phyloP scores from a whole-genome alignment of 257 asterid species.

The Solanum clarkiae region DNA sequence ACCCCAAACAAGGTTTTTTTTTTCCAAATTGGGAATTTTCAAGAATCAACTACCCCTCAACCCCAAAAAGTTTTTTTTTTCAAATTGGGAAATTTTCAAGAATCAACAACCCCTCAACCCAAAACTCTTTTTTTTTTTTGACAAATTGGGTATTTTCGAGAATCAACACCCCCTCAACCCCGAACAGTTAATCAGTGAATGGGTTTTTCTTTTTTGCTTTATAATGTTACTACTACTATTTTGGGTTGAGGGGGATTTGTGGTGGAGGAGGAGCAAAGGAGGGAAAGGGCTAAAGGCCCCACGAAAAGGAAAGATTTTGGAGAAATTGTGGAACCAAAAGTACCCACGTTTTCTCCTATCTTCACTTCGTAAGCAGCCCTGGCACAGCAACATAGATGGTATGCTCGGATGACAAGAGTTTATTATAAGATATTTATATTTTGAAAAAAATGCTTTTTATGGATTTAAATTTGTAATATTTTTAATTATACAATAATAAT shows the following conservation, averaged over 20 bases:
- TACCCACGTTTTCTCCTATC: neutral
- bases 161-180: neutral
- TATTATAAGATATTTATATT: no score
- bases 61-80: neutral
- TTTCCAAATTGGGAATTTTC: neutral
- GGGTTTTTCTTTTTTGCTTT: neutral
- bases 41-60: neutral
- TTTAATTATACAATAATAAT: no score
- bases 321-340: neutral
- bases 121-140: neutral
- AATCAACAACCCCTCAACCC: neutral
- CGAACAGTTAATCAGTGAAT: neutral
- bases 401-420: accelerated
- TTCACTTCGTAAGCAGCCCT: neutral
- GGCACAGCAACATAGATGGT: neutral
- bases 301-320: neutral
- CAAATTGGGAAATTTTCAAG: neutral
- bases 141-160: neutral
- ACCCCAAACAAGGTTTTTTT: neutral
- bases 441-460: no score
- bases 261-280: neutral
- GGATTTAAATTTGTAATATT: no score
- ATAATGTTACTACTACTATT: neutral
- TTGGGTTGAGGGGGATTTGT: neutral
- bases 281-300: neutral